A percentile compares a stretch with the other conserved stretches of the same genome.
Conservation (phyloP, 2,329 filamentous ascomycete genomes). For the Trichophyton mentagrophytes region DNA sequence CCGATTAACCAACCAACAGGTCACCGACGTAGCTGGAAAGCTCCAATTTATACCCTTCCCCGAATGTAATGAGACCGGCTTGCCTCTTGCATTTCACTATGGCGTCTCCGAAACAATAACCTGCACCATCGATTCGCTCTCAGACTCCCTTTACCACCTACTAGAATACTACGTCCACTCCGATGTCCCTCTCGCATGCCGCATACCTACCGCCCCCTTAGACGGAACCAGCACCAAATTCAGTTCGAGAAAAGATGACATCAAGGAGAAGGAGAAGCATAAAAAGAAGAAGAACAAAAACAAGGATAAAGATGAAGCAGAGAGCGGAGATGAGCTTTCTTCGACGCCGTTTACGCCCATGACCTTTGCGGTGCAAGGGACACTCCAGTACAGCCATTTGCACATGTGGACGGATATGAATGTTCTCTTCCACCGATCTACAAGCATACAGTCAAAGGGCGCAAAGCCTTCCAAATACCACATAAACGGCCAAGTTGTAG, state of each 20-base stretch:
- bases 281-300: background rate
- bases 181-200: conserved; percentile 85
- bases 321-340: background rate
- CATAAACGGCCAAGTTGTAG: conserved; percentile 62
- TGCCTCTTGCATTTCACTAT: conserved; percentile 74
- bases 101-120: conserved; percentile 54
- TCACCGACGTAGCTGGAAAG: conserved; percentile 55
- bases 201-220: conserved; percentile 53
- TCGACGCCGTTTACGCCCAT: conserved; percentile 60
- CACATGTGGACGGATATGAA: conserved; percentile 86
- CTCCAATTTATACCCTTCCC: conserved; percentile 89
- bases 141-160: conserved; percentile 44
- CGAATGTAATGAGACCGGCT: conserved; percentile 72
- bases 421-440: conserved; percentile 57
- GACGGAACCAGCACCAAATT: conserved; percentile 4
- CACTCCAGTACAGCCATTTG: conserved; percentile 74
- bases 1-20: conserved; percentile 5
- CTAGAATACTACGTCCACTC: conserved; percentile 89
- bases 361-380: conserved; percentile 79
- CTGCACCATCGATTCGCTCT: conserved; percentile 39
- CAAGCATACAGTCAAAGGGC: conserved; percentile 16
- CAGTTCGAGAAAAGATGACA: conserved; percentile 9
- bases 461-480: conserved; percentile 1
- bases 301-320: conserved; percentile 4
- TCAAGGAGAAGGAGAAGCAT: background rate